Conservation (phyloP, 768 basidiomycete species). For the Chalciporus piperatus region DNA sequence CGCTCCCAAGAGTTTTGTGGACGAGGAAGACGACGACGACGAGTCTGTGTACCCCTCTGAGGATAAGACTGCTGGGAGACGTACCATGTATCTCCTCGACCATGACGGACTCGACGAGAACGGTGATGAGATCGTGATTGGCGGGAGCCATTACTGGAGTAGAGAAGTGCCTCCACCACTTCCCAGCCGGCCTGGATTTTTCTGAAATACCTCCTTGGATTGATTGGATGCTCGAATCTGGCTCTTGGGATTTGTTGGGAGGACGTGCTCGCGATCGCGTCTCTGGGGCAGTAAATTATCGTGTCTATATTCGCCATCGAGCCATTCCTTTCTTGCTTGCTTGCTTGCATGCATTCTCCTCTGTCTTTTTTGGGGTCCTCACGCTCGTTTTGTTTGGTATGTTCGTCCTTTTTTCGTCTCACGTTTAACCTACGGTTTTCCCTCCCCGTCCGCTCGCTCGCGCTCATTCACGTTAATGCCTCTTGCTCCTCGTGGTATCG, state of each 20-base stretch:
- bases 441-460: not conserved
- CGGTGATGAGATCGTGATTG: slow-evolving; percentile 19
- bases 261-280: slow-evolving; percentile 1
- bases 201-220: not conserved
- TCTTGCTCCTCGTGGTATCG: slow-evolving; percentile 8
- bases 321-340: slow-evolving; percentile 2
- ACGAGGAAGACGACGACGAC: slow-evolving; percentile 27
- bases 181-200: slow-evolving; percentile 16
- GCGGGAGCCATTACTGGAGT: slow-evolving; percentile 22
- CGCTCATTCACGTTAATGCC: slow-evolving; percentile 3
- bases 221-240: not conserved
- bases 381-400: slow-evolving; percentile 4
- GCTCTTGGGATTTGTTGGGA: slow-evolving; percentile 9
- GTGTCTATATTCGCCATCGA: slow-evolving; percentile 24
- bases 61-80: slow-evolving; percentile 33
- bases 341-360: not conserved
- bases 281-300: slow-evolving; percentile 25
- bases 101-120: slow-evolving; percentile 24
- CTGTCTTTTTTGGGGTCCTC: slow-evolving; percentile 13
- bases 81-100: slow-evolving; percentile 34
- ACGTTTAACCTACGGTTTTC: not conserved
- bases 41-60: slow-evolving; percentile 29
- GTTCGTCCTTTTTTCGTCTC: slow-evolving; percentile 2
- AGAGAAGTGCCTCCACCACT: slow-evolving; percentile 18
- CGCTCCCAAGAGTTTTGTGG: slow-evolving; percentile 8